Evolutionary conservation across 1,284 basidiomycete genomes (phyloP).

Genomic region (Austroboletus novae-zelandiae): DNA sequence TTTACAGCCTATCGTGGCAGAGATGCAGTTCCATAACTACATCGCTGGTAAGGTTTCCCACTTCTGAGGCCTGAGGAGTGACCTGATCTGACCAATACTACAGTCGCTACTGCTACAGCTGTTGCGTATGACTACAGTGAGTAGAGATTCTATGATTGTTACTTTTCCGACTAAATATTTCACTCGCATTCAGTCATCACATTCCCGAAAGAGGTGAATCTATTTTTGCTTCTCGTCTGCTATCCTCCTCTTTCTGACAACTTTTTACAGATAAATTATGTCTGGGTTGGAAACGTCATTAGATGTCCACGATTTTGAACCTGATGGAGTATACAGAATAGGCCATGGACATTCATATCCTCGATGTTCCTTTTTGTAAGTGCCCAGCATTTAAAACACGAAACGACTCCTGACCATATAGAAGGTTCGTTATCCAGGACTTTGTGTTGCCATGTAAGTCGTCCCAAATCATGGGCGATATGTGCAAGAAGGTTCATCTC

Average conservation of each 20-base stretch:
- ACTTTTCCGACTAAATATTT: not conserved
- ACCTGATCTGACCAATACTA: conserved; percentile 1
- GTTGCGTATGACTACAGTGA: conserved; percentile 22
- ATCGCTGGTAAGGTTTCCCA: conserved; percentile 9
- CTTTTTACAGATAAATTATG: conserved; percentile 9
- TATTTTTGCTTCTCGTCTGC: not conserved
- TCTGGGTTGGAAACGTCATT: conserved; percentile 19
- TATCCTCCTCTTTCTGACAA: not conserved
- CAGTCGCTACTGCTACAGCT: conserved; percentile 11
- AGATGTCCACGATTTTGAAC: too few species aligned
- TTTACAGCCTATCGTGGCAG: conserved; percentile 4
- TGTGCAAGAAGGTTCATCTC: not conserved
- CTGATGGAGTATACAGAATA: conserved; percentile 14
- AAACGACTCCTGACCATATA: not conserved
- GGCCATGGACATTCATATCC: conserved; percentile 18
- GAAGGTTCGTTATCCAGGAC: conserved; percentile 22
- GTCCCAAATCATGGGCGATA: not conserved
- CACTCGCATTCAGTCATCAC: conserved; percentile 12
- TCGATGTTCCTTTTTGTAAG: conserved; percentile 18
- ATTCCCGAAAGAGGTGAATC: conserved; percentile 15
- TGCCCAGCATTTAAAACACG: not conserved
- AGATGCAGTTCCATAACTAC: conserved; percentile 13
- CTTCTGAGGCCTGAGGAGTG: too few species aligned
- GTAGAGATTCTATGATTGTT: not conserved
- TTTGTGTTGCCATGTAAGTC: conserved; percentile 8